These are phyloP conservation scores for Cornus controversa DNA, from an alignment of 148 eudicot genomes.

Conservation along the genomic window DNA sequence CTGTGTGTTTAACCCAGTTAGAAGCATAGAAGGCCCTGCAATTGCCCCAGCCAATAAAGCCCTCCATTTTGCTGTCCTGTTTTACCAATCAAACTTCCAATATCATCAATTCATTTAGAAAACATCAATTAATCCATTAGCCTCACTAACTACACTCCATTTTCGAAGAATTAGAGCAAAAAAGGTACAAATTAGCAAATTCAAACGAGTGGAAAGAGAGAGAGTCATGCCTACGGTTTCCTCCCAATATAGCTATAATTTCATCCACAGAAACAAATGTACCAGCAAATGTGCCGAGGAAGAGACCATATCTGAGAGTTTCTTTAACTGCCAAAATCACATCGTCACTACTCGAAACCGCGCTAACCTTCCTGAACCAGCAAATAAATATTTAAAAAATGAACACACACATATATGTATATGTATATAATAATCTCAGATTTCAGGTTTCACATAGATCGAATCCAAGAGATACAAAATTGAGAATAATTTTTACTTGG, in stretches of 20 bases:
- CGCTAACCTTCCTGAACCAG: slow-evolving; percentile 45
- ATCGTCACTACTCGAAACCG: slow-evolving; percentile 58
- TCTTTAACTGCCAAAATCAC: slow-evolving; percentile 61
- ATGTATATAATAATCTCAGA: not conserved
- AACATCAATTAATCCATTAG: not conserved
- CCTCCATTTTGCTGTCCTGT: slow-evolving; percentile 97
- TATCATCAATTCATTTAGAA: not conserved
- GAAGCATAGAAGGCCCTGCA: slow-evolving; percentile 98
- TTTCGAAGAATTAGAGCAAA: not conserved
- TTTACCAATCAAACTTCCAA: slow-evolving; percentile 15
- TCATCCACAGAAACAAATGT: slow-evolving; percentile 93
- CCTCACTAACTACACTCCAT: too few species aligned
- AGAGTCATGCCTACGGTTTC: slow-evolving; percentile 69
- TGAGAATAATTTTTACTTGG: slow-evolving; percentile 30
- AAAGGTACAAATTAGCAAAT: not conserved
- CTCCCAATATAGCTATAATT: slow-evolving; percentile 74
- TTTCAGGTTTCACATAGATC: not conserved
- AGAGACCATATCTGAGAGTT: slow-evolving; percentile 88
- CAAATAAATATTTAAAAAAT: not conserved
- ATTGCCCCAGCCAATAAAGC: slow-evolving; percentile 86
- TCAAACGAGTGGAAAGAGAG: not conserved
- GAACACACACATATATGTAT: not conserved
- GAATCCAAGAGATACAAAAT: not conserved
- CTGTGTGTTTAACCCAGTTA: slow-evolving; percentile 86
- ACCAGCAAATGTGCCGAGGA: slow-evolving; percentile 90